Percentiles rank a stretch among this genome's conserved stretches.
These are phyloP conservation scores for Talaromyces sp. DNA, from an alignment of 2,329 filamentous ascomycete genomes.

Conservation along the genomic window DNA sequence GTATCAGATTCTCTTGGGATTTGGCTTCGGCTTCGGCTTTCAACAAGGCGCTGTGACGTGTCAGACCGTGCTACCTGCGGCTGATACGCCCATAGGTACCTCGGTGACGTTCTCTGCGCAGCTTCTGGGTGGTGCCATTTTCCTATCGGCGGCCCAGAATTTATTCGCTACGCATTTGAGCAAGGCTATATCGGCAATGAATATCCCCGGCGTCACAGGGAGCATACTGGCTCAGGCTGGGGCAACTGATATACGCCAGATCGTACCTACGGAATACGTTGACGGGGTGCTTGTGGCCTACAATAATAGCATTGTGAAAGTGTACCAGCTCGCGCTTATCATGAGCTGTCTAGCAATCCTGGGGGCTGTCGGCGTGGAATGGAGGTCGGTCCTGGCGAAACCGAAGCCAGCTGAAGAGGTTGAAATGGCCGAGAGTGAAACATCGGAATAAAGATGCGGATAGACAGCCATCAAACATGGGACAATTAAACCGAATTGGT, in stretches of 20 bases:
- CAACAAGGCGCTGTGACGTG: slow-evolving; percentile 25
- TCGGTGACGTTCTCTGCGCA: slow-evolving; percentile 27
- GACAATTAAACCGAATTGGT: too few relatives aligned
- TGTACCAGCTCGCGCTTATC: slow-evolving; percentile 6
- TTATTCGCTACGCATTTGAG: slow-evolving; percentile 18
- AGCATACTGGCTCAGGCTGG: slow-evolving; percentile 13
- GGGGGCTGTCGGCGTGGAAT: slow-evolving; percentile 8
- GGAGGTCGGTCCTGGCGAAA: not conserved
- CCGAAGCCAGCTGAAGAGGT: not conserved
- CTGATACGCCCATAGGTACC: slow-evolving; percentile 27
- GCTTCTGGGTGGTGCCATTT: slow-evolving; percentile 25
- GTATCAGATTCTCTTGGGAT: slow-evolving; percentile 27
- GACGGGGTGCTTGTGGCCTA: slow-evolving; percentile 5
- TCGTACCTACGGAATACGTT: slow-evolving; percentile 4
- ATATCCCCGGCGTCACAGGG: not conserved
- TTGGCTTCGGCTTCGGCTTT: slow-evolving; percentile 29
- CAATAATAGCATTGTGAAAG: not conserved
- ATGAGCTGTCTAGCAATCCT: slow-evolving; percentile 7
- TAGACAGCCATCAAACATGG: too few relatives aligned
- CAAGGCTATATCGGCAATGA: not conserved
- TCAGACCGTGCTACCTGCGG: slow-evolving; percentile 25
- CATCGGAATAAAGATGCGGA: not conserved
- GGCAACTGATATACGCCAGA: slow-evolving; percentile 4
- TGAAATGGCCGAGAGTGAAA: not conserved
- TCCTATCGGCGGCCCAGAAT: slow-evolving; percentile 23